These are phyloP conservation scores for Kodamaea hsintzibuensis DNA, from an alignment of 805 yeast species.

Conservation along the genomic window DNA sequence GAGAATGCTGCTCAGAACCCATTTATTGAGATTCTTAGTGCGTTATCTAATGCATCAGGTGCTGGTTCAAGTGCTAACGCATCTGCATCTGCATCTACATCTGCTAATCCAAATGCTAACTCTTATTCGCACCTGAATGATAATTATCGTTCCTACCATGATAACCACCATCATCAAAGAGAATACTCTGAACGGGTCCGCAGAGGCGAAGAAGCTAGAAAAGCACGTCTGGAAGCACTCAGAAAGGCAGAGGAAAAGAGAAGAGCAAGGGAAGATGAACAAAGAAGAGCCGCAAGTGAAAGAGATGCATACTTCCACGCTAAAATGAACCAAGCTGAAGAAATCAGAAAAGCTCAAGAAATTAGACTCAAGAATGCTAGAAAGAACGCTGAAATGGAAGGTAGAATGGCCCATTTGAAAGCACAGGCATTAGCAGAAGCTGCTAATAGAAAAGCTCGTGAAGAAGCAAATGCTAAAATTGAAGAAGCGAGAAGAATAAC, in stretches of 20 bases:
- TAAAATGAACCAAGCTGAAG: background rate
- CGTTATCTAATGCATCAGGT: background rate
- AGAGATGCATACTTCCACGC: slow-evolving; percentile 1
- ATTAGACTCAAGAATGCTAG: background rate
- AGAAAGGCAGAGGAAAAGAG: slow-evolving; percentile 10
- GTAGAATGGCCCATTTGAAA: background rate
- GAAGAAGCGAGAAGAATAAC: too few species aligned
- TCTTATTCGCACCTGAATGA: too few species aligned
- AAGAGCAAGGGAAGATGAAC: slow-evolving; percentile 3
- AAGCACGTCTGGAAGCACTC: slow-evolving; percentile 7
- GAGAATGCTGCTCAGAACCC: background rate
- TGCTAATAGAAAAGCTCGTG: background rate
- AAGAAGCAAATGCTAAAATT: background rate
- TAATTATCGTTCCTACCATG: background rate
- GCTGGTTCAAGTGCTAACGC: background rate
- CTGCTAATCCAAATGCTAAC: too few species aligned
- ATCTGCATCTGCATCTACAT: background rate
- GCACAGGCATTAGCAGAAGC: background rate
- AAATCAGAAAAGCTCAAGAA: background rate
- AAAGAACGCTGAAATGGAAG: background rate
- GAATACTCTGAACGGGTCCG: background rate
- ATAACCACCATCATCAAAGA: background rate
- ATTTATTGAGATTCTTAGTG: background rate
- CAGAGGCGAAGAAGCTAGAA: slow-evolving; percentile 10
- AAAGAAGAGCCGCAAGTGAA: slow-evolving; percentile 8